Conservation (phyloP, 2,329 filamentous ascomycete genomes). For the Harringtonia aguacate region DNA sequence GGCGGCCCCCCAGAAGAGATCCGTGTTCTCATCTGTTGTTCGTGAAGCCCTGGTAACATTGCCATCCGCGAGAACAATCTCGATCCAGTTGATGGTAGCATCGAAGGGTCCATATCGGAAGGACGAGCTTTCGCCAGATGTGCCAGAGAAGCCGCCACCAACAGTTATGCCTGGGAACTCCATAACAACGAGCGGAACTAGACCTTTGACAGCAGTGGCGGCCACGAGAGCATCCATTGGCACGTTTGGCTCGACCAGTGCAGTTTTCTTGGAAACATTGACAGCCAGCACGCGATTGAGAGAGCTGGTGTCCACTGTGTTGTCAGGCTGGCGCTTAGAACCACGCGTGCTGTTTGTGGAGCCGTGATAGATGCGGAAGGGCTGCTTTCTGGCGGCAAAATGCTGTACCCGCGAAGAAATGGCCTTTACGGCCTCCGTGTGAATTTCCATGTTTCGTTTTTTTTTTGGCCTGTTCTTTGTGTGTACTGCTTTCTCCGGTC, state of each 20-base stretch:
- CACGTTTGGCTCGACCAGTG: constrained; percentile 57
- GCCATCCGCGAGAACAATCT: constrained; percentile 52
- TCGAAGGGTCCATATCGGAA: constrained; percentile 60
- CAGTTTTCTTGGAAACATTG: constrained; percentile 40
- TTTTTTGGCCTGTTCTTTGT: too few species aligned
- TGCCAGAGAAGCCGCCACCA: constrained; percentile 56
- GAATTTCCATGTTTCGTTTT: constrained; percentile 27
- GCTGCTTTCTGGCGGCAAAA: constrained; percentile 32
- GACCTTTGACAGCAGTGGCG: constrained; percentile 39
- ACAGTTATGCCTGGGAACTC: constrained; percentile 62
- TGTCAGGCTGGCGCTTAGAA: constrained; percentile 33
- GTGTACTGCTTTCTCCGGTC: too few species aligned
- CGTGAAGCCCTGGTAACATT: constrained; percentile 36
- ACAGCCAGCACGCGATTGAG: constrained; percentile 54
- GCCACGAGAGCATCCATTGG: constrained; percentile 54
- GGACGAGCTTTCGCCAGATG: constrained; percentile 55
- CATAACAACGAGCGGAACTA: constrained; percentile 58
- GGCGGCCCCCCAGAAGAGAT: constrained; percentile 49
- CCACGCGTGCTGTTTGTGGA: constrained; percentile 66
- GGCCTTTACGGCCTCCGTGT: constrained; percentile 29
- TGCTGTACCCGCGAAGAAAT: constrained; percentile 31
- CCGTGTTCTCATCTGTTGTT: constrained; percentile 26
- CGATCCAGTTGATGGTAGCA: constrained; percentile 47
- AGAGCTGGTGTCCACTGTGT: constrained; percentile 55
- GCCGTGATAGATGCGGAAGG: constrained; percentile 69